These are phyloP conservation scores for Abortiporus biennis DNA, from an alignment of 1,284 basidiomycete species.

Conservation along the genomic window DNA sequence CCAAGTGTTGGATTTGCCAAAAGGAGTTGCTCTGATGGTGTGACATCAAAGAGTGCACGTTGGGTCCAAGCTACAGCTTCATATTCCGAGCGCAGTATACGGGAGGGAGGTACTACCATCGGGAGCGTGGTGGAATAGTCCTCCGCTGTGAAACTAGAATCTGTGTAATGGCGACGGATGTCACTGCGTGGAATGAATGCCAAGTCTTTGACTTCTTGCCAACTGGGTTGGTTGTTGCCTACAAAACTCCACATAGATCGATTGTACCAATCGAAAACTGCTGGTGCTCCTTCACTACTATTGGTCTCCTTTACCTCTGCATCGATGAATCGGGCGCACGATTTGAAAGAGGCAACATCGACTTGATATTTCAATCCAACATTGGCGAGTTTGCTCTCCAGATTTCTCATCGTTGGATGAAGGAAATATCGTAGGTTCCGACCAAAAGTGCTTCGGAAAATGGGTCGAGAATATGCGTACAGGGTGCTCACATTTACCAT, in stretches of 20 bases:
- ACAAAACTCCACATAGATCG: slow-evolving; percentile 28
- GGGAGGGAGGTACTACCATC: slow-evolving; percentile 27
- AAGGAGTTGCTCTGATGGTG: slow-evolving; percentile 24
- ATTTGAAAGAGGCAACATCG: slow-evolving; percentile 9
- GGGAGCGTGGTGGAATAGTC: slow-evolving; percentile 22
- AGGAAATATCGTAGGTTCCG: slow-evolving; percentile 4
- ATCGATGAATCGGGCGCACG: slow-evolving; percentile 8
- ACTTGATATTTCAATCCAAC: slow-evolving; percentile 8
- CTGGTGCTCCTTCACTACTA: slow-evolving; percentile 17
- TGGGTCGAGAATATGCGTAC: slow-evolving; percentile 2
- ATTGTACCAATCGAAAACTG: slow-evolving; percentile 29
- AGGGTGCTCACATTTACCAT: slow-evolving; percentile 6
- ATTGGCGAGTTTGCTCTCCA: slow-evolving; percentile 4
- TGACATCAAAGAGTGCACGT: slow-evolving; percentile 23
- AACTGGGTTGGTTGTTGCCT: slow-evolving; percentile 18
- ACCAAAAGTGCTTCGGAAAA: slow-evolving; percentile 7
- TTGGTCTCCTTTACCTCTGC: not conserved
- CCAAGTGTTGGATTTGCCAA: slow-evolving; percentile 31
- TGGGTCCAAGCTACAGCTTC: slow-evolving; percentile 41
- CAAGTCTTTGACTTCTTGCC: slow-evolving; percentile 26
- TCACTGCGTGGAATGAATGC: slow-evolving; percentile 32
- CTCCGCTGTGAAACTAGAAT: slow-evolving; percentile 9
- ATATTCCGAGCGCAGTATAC: slow-evolving; percentile 29
- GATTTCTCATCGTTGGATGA: slow-evolving; percentile 4
- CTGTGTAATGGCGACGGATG: slow-evolving; percentile 10